Base-by-base conservation (phyloP, 768 basidiomycete genomes). In the Macrolepiota albuminosa region DNA sequence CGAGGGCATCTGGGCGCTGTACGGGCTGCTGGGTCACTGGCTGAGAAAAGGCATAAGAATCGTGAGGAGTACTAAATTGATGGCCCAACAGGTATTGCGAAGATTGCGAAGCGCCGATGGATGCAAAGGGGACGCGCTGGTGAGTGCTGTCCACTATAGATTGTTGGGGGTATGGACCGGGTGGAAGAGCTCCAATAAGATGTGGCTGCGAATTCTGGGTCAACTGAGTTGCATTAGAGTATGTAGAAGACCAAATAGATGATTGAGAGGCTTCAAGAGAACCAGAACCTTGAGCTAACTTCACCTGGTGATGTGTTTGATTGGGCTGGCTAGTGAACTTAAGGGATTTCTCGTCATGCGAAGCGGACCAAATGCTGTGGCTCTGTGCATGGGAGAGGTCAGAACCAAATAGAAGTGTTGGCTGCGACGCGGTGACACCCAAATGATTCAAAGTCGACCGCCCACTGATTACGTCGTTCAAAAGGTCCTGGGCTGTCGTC, bases 341-440 rank as follows among this genome's bases (percentile, higher is more conserved):
- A 45, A 78, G 66, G 29, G 74, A 66, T 54, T 76, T 73, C 57
- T 83, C 82, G 60, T 85, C 86, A 3, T 74, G 72, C 1, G 81
- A 76, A 14, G 85, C 78, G 4, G 87, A 84, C 88, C 89, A 89
- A 43, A 89, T 90, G 1, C 84, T 88, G 52, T 80, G 75, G 36
- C 72, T 71, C 8, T 77, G 74, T n/a, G 72, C 72, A 64, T 75
- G 76, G 2, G 76, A 65, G 8, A 73, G 70, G 5, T 81, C 81
- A 7, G 81, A 77, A 24, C 84, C 80, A 63, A 88, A 85, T 31
- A 84, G 73, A 24, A 81, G 75, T 49, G 75, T 74, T 0, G 82
- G 72, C 51, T 76, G 76, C 0, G 76, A 72, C 3, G 77, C 71
- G 8, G 73, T 68, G 16, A 71, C 70, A 57, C 72, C 70, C 58